Percentiles rank a stretch among this genome's conserved stretches.
These are phyloP conservation scores for Neofusicoccum parvum DNA, from an alignment of 2,329 filamentous ascomycete species.

Conservation along the genomic window DNA sequence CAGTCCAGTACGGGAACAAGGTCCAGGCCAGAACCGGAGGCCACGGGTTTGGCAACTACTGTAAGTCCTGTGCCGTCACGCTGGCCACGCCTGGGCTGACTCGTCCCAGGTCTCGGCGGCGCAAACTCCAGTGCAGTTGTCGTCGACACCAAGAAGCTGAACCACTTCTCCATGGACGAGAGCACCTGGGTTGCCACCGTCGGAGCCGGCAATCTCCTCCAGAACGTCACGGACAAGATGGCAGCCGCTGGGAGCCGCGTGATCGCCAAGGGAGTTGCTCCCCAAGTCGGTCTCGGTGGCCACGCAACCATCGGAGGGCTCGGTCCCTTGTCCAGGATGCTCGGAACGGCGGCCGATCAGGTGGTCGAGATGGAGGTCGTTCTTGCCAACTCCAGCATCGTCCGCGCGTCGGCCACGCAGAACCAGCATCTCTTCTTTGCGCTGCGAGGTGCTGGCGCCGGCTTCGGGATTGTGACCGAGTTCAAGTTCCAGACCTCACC, in stretches of 20 bases:
- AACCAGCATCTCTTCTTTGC: slow-evolving; percentile 47
- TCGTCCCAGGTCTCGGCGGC: slow-evolving; percentile 39
- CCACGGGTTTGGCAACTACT: slow-evolving; percentile 61
- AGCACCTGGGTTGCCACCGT: slow-evolving; percentile 49
- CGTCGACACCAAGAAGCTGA: slow-evolving; percentile 53
- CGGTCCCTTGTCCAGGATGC: slow-evolving; percentile 36
- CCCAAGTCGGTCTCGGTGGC: slow-evolving; percentile 40
- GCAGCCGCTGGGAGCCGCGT: slow-evolving; percentile 42
- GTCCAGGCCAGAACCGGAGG: slow-evolving; percentile 65
- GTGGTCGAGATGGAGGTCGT: slow-evolving; percentile 41
- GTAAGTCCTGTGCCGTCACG: slow-evolving; percentile 19
- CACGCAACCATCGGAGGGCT: slow-evolving; percentile 42
- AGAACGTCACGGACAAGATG: slow-evolving; percentile 39
- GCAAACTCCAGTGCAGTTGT: slow-evolving; percentile 50
- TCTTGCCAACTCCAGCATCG: slow-evolving; percentile 41
- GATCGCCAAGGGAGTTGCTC: slow-evolving; percentile 49
- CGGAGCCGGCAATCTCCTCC: slow-evolving; percentile 53
- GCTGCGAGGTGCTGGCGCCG: slow-evolving; percentile 44
- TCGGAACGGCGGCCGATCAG: slow-evolving; percentile 38
- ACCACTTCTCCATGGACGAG: slow-evolving; percentile 48
- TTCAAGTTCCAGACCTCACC: slow-evolving; percentile 41
- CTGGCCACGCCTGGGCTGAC: slow-evolving; percentile 31
- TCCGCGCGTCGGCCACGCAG: slow-evolving; percentile 39
- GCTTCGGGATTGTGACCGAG: slow-evolving; percentile 47
- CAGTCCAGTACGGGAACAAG: slow-evolving; percentile 51